A percentile compares a stretch with the other conserved stretches of the same genome.
Evolutionary conservation across 768 basidiomycete species (phyloP).

Genomic region (Royoungia palumana): DNA sequence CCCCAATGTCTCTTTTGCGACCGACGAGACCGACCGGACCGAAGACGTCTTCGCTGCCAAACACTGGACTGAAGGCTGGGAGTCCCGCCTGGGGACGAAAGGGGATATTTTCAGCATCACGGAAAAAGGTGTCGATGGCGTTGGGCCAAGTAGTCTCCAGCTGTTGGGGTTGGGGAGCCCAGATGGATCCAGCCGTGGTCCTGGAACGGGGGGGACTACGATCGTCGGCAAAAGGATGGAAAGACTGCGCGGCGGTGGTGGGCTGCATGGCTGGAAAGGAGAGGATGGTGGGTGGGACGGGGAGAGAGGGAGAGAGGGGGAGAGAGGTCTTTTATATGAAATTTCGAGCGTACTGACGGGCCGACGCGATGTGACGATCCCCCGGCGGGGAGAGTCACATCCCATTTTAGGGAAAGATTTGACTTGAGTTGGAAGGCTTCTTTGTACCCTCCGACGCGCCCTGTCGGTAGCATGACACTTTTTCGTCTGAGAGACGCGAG

Average conservation of each 20-base stretch:
- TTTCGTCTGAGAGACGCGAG: slow-evolving; percentile 10
- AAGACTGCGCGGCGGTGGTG: slow-evolving; percentile 22
- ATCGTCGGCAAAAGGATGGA: slow-evolving; percentile 37
- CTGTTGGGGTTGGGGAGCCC: slow-evolving; percentile 78
- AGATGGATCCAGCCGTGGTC: slow-evolving; percentile 58
- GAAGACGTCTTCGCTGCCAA: slow-evolving; percentile 60
- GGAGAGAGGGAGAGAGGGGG: slow-evolving; percentile 37
- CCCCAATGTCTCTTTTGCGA: slow-evolving; percentile 56
- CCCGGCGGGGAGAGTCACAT: slow-evolving; percentile 26
- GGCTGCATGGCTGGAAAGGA: slow-evolving; percentile 27
- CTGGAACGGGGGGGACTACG: slow-evolving; percentile 40
- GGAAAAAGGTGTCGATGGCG: slow-evolving; percentile 59
- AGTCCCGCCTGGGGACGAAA: slow-evolving; percentile 30
- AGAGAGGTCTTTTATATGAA: slow-evolving; percentile 33
- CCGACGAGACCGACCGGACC: slow-evolving; percentile 45
- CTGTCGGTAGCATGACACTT: slow-evolving; percentile 22
- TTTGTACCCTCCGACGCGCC: slow-evolving; percentile 24
- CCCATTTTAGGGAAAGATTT: slow-evolving; percentile 32
- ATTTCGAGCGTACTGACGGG: slow-evolving; percentile 22
- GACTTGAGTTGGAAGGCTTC: slow-evolving; percentile 30
- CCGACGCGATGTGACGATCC: slow-evolving; percentile 31
- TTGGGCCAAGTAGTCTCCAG: slow-evolving; percentile 67
- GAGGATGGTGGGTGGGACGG: slow-evolving; percentile 41
- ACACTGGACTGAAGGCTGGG: slow-evolving; percentile 20
- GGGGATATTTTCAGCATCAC: slow-evolving; percentile 43